Base-by-base conservation (phyloP, 164 flowering plant species). In the Magnolia officinalis region DNA sequence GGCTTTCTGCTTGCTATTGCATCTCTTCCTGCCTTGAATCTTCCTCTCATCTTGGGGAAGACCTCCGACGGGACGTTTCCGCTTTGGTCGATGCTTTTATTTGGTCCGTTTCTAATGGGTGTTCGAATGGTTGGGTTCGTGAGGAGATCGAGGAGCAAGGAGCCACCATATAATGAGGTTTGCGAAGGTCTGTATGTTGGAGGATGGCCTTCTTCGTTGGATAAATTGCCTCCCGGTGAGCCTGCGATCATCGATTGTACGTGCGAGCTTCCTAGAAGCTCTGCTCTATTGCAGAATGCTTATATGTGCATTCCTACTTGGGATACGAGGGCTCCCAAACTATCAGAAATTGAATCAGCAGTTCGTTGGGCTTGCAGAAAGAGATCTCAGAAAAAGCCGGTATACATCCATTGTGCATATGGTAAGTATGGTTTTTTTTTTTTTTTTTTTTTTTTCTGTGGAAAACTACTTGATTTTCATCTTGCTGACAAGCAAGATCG, bases 211-310 rank as follows among this genome's bases (percentile, higher is more conserved):
- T 85, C 63, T 77, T 81, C 91, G 0, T 76, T 79, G 13, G 82
- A 83, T 45, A 84, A 74, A 19, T 18, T 89, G 84, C 98, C 98
- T 1, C 97, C 98, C 6, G 90, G 89, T 37, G 85, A 87, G 16
- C 95, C 94, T 37, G 98, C 98, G 16, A 77, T 93, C 52, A 72
- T 95, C 21, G 98, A 93, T 76, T 95, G 98, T 75, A 95, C 98
- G 52, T 88, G 92, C 83, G 98, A 95, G 77, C 82, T 95, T 20
- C 98, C 98, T 0, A 88, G 96, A 73, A 79, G 8, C 45, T 2
- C 29, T 26, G 83, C 84, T 58, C 61, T 85, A n/a, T 72, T 80
- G 11, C 81, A 85, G 67, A 83, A 84, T 75, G 81, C 89, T 23
- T 95, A 91, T 84, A 75, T 93, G 31, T 89, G 90, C 76, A 75